Evolutionary conservation across 176 grass and related monocot species (phyloP), one percentile per base, ranked within the genome.

Genomic region (Oryza australiensis): DNA sequence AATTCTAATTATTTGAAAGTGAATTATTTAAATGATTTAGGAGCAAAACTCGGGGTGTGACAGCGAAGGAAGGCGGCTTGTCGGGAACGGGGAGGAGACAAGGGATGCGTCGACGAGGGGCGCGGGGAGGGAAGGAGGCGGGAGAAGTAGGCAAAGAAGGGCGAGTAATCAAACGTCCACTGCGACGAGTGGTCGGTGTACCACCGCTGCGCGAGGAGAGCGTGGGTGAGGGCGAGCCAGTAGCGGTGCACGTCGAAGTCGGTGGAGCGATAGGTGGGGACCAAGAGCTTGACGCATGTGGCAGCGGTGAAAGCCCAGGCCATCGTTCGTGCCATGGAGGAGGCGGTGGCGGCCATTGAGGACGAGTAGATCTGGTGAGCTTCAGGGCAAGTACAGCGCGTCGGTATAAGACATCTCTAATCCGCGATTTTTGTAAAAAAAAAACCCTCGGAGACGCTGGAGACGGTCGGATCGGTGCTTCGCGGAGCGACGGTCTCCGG

Each of bases 201-300:
- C 94, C 94, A 97, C 67, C 83, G 88, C 64, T 51, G 51, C 55
- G 84, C 37, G 10, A 90, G 94, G 46, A 94, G 90, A 42, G 88
- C 73, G 77, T 89, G 83, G 57, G 92, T 94, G 43, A 97, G 87
- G 60, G 92, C 92, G 32, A 92, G 86, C 92, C 94, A 97, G 77
- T 97, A 89, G 32, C 94, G 94, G 63, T 97, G 94, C 9, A 97
- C 94, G 72, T 97, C 94, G 73, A 97, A 92, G 46, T 97, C 94
- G 26, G 94, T 97, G 92, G 92, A 94, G 22, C 70, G 87, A 69
- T 94, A 97, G 64, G 92, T 66, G 27, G 92, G 94, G 26, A 87
- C 70, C 10, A 97, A 81, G 48, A 89, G 80, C 75, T 97, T 97
- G 40, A 97, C 64, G 83, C 90, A 97, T 10, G 91, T 68, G 26